These are phyloP conservation scores for Hyaloperonospora brassicae DNA, from an alignment of 352 stramenopile genomes.

Conservation along the genomic window DNA sequence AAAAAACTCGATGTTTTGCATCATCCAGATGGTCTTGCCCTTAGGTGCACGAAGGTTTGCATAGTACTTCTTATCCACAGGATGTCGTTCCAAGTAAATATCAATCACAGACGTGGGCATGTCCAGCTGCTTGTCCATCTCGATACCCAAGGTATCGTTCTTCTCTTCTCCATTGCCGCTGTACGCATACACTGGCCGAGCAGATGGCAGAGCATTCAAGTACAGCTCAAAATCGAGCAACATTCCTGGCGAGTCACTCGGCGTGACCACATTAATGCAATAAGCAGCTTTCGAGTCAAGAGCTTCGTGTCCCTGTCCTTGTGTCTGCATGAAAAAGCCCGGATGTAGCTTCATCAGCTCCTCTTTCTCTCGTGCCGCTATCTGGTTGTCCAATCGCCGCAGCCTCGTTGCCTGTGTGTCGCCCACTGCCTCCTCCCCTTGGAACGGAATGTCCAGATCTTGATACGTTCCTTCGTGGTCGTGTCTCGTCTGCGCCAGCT, in stretches of 20 bases:
- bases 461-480: slow-evolving; percentile 7
- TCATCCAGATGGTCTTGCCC: slow-evolving; percentile 80
- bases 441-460: slow-evolving; percentile 13
- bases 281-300: slow-evolving; percentile 51
- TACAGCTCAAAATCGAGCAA: slow-evolving; percentile 70
- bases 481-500: slow-evolving; percentile 6
- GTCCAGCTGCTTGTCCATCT: slow-evolving; percentile 20
- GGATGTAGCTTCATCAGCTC: slow-evolving; percentile 28
- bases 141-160: slow-evolving; percentile 6
- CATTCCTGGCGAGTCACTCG: slow-evolving; percentile 48
- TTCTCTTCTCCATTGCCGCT: slow-evolving; percentile 29
- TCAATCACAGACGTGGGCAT: slow-evolving; percentile 72
- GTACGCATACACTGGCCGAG: slow-evolving; percentile 46
- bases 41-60: slow-evolving; percentile 35
- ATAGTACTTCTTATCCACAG: slow-evolving; percentile 69
- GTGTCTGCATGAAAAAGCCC: slow-evolving; percentile 65
- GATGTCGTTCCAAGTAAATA: slow-evolving; percentile 70
- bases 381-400: slow-evolving; percentile 7
- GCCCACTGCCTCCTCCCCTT: slow-evolving; percentile 13
- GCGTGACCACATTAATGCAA: slow-evolving; percentile 72
- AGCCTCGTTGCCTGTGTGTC: slow-evolving; percentile 10
- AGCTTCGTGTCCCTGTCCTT: slow-evolving; percentile 62
- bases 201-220: slow-evolving; percentile 57
- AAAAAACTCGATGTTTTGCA: slow-evolving; percentile 82
- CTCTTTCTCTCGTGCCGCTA: slow-evolving; percentile 20